A percentile compares a stretch with the other conserved stretches of the same genome.
These are phyloP conservation scores for Verticillium nonalfalfae DNA, from an alignment of 2,329 filamentous ascomycete species.

Conservation along the genomic window DNA sequence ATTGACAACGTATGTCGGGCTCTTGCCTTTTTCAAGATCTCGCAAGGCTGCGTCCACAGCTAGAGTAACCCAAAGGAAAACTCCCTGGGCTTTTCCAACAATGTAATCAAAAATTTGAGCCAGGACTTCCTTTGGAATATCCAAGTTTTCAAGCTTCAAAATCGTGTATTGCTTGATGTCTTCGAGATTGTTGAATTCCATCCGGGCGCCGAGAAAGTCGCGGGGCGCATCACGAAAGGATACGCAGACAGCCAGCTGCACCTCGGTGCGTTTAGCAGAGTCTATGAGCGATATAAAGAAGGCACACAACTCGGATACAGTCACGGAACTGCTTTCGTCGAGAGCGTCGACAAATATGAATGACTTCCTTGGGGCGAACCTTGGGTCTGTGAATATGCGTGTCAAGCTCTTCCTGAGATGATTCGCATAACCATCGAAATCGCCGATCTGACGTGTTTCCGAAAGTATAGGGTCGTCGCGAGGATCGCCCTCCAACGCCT, in stretches of 20 bases:
- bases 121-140: background rate
- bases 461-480: background rate
- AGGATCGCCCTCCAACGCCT: background rate
- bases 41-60: slow-evolving; percentile 5
- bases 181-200: slow-evolving; percentile 3
- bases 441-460: too few species aligned
- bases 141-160: background rate
- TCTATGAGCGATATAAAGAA: slow-evolving; percentile 2
- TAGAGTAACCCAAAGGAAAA: slow-evolving; percentile 10
- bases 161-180: slow-evolving; percentile 7
- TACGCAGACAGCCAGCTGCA: slow-evolving; percentile 4
- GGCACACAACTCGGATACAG: background rate
- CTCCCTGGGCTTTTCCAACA: background rate
- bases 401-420: background rate
- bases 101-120: background rate
- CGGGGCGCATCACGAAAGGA: too few species aligned
- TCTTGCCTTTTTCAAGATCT: slow-evolving; percentile 5
- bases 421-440: too few species aligned
- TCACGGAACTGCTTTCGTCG: slow-evolving; percentile 8
- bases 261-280: background rate
- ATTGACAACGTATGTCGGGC: background rate
- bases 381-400: background rate
- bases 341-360: slow-evolving; percentile 12
- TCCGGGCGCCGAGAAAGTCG: too few species aligned
- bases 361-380: background rate